Percentiles rank a stretch among this genome's conserved stretches.
phyloP scores from a whole-genome alignment of 768 basidiomycete species.

The Nevesoporus exiguus region DNA sequence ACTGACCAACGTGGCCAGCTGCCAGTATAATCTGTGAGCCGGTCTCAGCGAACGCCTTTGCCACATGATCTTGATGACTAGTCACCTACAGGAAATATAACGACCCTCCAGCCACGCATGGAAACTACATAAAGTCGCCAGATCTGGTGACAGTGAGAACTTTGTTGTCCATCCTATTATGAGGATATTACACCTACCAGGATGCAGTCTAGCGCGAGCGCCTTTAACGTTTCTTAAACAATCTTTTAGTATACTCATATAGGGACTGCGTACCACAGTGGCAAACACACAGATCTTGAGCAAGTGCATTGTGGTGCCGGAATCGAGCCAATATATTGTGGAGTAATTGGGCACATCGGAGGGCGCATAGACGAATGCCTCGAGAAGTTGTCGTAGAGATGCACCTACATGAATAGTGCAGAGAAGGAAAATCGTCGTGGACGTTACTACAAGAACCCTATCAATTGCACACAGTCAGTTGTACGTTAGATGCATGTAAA shows the following conservation, averaged over 20 bases:
- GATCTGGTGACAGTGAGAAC: background rate
- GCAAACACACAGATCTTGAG: background rate
- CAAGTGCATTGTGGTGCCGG: background rate
- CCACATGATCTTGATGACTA: background rate
- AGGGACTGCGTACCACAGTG: background rate
- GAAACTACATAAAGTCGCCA: slow-evolving; percentile 5
- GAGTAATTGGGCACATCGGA: background rate
- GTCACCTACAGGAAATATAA: background rate
- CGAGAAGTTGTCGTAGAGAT: slow-evolving; percentile 1
- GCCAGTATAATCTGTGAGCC: background rate
- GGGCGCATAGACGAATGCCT: background rate
- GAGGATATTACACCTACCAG: background rate
- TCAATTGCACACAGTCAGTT: background rate
- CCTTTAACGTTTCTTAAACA: background rate
- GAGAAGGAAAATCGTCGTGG: background rate
- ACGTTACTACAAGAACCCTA: background rate
- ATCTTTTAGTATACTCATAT: too few species aligned
- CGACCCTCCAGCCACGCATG: background rate
- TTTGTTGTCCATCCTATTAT: background rate
- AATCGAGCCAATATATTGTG: slow-evolving; percentile 1
- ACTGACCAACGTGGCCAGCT: background rate
- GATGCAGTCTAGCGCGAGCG: background rate
- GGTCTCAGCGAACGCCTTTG: background rate
- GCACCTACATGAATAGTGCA: background rate
- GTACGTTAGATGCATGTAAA: background rate